Base-by-base conservation (phyloP, 176 grass and related monocot genomes). In the Coix lacrymajobi region DNA sequence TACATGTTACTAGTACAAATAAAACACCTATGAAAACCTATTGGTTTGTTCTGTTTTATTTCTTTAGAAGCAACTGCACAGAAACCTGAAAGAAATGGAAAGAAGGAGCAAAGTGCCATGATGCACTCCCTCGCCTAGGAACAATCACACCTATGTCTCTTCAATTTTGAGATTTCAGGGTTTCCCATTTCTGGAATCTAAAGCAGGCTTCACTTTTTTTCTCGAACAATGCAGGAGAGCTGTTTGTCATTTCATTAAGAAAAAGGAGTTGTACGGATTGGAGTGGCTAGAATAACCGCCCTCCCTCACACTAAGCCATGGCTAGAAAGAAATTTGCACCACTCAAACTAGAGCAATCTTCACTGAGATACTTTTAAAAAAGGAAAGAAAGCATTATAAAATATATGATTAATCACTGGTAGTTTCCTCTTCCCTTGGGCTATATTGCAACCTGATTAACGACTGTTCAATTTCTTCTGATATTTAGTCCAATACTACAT, bases 1-100 rank as follows among this genome's bases (percentile, higher is more conserved):
- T 58, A 28, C 13, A 38, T 83, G 58, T 29, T 38, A 32, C 29
- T 49, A 80, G 44, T 67, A 80, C 7, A 77, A 68, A 76, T 26
- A 75, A 13, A 73, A 83, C 33, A 43, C 14, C 4, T 28, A 73
- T 72, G 43, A 28, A 45, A 13, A 45, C 62, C 41, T 46, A 73
- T 66, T 79, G 7, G 11, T 74, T 72, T 88, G 12, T 88, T 88
- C 26, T 83, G 66, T 83, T 77, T 76, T 65, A n/a, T 40, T 73
- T 16, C 48, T 58, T 78, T 69, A 54, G 34, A 78, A 83, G 25
- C 25, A 57, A 84, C 15, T 65, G 74, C 66, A 66, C 48, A 34
- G 38, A 66, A 73, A 70, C 56, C 14, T 85, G 15, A 37, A 85
- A 61, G 51, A 52, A 52, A 65, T 75, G 68, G 77, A 81, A 51